Conservation (phyloP, 2,329 filamentous ascomycete genomes). For the Cryphonectria naterciae region DNA sequence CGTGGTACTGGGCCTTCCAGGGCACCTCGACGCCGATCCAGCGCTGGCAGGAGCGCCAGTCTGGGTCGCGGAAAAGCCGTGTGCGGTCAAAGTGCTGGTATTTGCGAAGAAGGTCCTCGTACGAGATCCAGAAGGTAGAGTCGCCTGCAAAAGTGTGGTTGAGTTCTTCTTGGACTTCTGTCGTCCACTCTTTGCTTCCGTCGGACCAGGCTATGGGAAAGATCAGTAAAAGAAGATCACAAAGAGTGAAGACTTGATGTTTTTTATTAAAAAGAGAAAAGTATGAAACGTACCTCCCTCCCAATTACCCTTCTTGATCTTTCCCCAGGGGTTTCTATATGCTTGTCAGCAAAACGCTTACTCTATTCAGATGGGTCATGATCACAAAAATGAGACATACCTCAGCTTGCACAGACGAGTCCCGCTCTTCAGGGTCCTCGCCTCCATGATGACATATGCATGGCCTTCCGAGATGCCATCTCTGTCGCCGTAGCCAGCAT, state of each 20-base stretch:
- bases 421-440: constrained; percentile 58
- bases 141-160: constrained; percentile 78
- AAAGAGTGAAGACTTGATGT: neutral
- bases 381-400: constrained; percentile 23
- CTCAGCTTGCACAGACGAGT: constrained; percentile 66
- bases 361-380: neutral
- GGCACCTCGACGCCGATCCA: constrained; percentile 52
- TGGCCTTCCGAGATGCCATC: constrained; percentile 63
- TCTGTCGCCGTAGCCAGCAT: constrained; percentile 50
- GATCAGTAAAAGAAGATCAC: neutral
- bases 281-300: constrained; percentile 51
- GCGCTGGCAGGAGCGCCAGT: constrained; percentile 56
- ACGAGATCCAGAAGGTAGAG: constrained; percentile 66
- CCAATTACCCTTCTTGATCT: constrained; percentile 77
- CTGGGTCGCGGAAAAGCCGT: constrained; percentile 57
- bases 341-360: constrained; percentile 31
- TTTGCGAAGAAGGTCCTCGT: constrained; percentile 61
- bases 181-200: constrained; percentile 82
- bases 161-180: constrained; percentile 75
- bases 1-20: constrained; percentile 60
- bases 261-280: no score
- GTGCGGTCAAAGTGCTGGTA: constrained; percentile 63
- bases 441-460: constrained; percentile 64
- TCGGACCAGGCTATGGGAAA: constrained; percentile 65
- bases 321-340: constrained; percentile 75